Evolutionary conservation across 495 filamentous ascomycete genomes (phyloP).

Genomic region (Rhypophila decipiens): DNA sequence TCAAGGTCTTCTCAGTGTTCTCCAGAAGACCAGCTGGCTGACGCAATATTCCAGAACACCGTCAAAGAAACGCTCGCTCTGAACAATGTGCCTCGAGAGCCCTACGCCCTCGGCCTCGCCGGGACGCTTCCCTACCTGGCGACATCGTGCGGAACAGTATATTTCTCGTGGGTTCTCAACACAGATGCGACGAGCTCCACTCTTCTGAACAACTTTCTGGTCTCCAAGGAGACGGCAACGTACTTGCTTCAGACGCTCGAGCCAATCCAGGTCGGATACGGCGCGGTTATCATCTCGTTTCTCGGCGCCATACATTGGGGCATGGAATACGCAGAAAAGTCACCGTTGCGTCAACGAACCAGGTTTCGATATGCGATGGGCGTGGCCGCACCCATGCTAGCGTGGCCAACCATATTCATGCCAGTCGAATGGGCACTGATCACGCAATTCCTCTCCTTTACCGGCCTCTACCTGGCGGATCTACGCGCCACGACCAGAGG

Average conservation of each 20-base stretch:
- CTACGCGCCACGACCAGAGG: constrained; percentile 65
- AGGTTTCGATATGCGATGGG: constrained; percentile 72
- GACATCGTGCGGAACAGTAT: constrained; percentile 83
- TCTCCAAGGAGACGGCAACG: constrained; percentile 66
- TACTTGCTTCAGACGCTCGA: constrained; percentile 73
- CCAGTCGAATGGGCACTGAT: constrained; percentile 85
- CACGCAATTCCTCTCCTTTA: constrained; percentile 83
- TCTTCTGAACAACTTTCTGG: constrained; percentile 42
- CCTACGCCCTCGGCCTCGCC: constrained; percentile 75
- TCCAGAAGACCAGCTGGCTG: too few species aligned
- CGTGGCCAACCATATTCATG: constrained; percentile 89
- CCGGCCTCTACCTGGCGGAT: constrained; percentile 83
- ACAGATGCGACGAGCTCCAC: constrained; percentile 58
- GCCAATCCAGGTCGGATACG: constrained; percentile 88
- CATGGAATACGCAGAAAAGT: constrained; percentile 59
- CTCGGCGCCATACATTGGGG: constrained; percentile 93
- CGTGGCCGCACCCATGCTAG: constrained; percentile 72
- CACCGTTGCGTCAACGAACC: constrained; percentile 24
- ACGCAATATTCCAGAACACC: constrained; percentile 51
- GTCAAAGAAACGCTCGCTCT: constrained; percentile 88
- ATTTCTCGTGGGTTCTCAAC: constrained; percentile 75
- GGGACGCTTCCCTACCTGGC: constrained; percentile 87
- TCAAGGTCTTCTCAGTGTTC: too few species aligned
- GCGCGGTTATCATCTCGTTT: constrained; percentile 92
- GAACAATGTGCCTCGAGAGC: constrained; percentile 67